These are phyloP conservation scores for Ascodesmis nigricans DNA, from an alignment of 495 filamentous ascomycete genomes.

Conservation along the genomic window DNA sequence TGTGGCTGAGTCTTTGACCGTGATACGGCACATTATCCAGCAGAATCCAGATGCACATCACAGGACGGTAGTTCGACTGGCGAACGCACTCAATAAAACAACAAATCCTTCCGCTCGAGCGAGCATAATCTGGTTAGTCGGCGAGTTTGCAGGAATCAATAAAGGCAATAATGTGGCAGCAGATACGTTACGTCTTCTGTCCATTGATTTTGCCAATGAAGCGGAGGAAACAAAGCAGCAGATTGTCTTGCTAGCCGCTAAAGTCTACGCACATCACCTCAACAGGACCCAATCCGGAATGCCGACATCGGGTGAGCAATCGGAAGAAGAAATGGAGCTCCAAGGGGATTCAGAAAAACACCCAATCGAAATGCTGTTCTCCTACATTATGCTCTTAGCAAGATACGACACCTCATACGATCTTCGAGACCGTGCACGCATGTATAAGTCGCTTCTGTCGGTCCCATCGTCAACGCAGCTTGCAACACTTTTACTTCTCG, in stretches of 20 bases:
- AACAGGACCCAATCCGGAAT: slow-evolving; percentile 28
- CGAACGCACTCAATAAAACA: slow-evolving; percentile 69
- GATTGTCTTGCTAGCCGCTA: slow-evolving; percentile 77
- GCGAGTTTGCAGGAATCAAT: slow-evolving; percentile 67
- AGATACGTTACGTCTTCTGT: slow-evolving; percentile 75
- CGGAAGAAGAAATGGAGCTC: slow-evolving; percentile 6
- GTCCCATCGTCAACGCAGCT: slow-evolving; percentile 57
- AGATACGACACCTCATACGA: slow-evolving; percentile 91
- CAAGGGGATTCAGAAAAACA: slow-evolving; percentile 32
- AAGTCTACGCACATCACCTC: slow-evolving; percentile 77
- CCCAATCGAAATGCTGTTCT: slow-evolving; percentile 55
- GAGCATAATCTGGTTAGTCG: slow-evolving; percentile 91
- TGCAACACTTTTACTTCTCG: slow-evolving; percentile 70
- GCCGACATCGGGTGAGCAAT: slow-evolving; percentile 3
- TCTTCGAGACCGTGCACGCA: slow-evolving; percentile 66
- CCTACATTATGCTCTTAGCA: slow-evolving; percentile 60
- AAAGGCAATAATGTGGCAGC: slow-evolving; percentile 54
- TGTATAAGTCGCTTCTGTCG: slow-evolving; percentile 66
- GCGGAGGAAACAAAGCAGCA: slow-evolving; percentile 70
- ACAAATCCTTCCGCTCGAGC: slow-evolving; percentile 70
- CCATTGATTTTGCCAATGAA: slow-evolving; percentile 65
- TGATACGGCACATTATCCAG: slow-evolving; percentile 87
- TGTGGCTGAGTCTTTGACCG: slow-evolving; percentile 74
- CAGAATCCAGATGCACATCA: slow-evolving; percentile 57
- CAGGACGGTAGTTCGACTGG: slow-evolving; percentile 68